Conservation (phyloP, 2,329 filamentous ascomycete genomes). For the Dothiorella sarmentorum region DNA sequence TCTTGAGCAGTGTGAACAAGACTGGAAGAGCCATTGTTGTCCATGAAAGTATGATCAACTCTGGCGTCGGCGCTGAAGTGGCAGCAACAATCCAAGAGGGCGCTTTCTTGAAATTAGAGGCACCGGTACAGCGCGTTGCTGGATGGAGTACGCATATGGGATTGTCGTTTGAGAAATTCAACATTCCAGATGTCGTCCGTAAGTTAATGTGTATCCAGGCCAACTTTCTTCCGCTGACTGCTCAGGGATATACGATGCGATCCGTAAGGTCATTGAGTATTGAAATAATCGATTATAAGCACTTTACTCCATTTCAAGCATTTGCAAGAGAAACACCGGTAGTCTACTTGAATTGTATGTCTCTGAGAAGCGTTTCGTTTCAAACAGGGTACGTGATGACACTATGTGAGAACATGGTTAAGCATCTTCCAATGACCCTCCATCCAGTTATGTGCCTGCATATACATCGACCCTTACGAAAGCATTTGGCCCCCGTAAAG, state of each 20-base stretch:
- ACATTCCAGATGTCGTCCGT: conserved; percentile 84
- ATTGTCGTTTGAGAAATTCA: conserved; percentile 66
- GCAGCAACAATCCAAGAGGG: conserved; percentile 84
- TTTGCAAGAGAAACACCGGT: too few relatives aligned
- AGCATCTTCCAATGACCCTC: too few relatives aligned
- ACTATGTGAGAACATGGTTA: not conserved
- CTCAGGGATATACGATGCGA: conserved; percentile 48
- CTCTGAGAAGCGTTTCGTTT: not conserved
- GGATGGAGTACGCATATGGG: conserved; percentile 88
- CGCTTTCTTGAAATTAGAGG: conserved; percentile 79
- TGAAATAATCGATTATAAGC: conserved; percentile 24
- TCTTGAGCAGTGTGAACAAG: conserved; percentile 79
- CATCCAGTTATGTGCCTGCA: too few relatives aligned
- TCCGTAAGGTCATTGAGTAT: conserved; percentile 46
- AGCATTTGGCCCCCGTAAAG: too few relatives aligned
- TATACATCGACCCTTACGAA: too few relatives aligned
- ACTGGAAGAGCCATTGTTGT: conserved; percentile 85
- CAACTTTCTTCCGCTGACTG: not conserved
- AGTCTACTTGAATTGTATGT: too few relatives aligned
- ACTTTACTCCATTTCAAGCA: too few relatives aligned
- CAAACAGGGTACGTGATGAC: not conserved
- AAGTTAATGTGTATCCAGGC: conserved; percentile 44
- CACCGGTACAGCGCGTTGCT: conserved; percentile 77
- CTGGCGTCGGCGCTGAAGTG: conserved; percentile 83
- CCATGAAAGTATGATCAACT: conserved; percentile 89